These are phyloP conservation scores for Botryotinia calthae DNA, from an alignment of 2,329 filamentous ascomycete genomes.

Conservation along the genomic window DNA sequence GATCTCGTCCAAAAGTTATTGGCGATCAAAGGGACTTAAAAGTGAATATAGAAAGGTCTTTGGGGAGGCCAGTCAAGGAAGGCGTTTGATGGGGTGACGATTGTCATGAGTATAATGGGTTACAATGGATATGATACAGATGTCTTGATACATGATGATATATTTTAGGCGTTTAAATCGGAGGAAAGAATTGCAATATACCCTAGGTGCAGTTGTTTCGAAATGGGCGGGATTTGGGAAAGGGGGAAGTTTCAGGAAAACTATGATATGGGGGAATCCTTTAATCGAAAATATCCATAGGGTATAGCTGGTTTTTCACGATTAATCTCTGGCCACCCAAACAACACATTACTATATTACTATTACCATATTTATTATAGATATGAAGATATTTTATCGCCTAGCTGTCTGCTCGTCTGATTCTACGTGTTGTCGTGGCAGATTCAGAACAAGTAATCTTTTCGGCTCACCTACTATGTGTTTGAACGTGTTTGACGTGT, in stretches of 20 bases:
- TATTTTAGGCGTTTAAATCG: constrained; percentile 14
- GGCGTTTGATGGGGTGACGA: neutral
- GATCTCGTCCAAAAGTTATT: constrained; percentile 30
- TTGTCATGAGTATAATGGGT: constrained; percentile 1
- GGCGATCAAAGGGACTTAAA: constrained; percentile 7
- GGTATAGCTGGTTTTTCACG: neutral
- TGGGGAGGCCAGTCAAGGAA: neutral
- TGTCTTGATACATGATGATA: constrained; percentile 13
- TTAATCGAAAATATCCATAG: constrained; percentile 2
- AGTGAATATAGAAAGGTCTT: neutral
- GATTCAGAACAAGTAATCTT: constrained; percentile 9
- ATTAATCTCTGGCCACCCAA: neutral
- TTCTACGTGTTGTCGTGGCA: constrained; percentile 14
- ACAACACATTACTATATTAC: constrained; percentile 9
- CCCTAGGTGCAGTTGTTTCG: constrained; percentile 15
- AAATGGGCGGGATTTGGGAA: neutral
- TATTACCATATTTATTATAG: constrained; percentile 5
- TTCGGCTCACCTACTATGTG: neutral
- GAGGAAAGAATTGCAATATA: constrained; percentile 18
- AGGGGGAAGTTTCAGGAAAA: neutral
- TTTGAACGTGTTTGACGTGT: constrained; percentile 9
- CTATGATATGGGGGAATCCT: neutral
- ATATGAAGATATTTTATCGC: neutral
- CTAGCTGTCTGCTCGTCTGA: constrained; percentile 8
- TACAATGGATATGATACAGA: constrained; percentile 14